Percentiles rank a stretch among this genome's conserved stretches.
These are phyloP conservation scores for Penicillium brasilianum DNA, from an alignment of 2,329 filamentous ascomycete species.

Conservation along the genomic window DNA sequence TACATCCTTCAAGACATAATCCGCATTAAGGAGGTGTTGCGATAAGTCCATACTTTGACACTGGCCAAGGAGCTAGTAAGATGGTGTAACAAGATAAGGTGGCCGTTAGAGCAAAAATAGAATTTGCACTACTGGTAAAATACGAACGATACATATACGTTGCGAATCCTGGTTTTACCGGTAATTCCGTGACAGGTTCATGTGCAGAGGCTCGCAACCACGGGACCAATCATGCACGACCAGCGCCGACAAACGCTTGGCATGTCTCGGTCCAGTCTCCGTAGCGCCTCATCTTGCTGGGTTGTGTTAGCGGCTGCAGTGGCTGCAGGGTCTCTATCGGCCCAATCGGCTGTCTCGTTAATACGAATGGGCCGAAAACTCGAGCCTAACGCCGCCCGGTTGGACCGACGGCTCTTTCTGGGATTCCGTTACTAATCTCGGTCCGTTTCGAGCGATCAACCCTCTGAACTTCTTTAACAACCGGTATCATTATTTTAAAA, in stretches of 20 bases:
- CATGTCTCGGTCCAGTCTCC: slow-evolving; percentile 4
- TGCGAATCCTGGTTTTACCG: not conserved
- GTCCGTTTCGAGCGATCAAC: not conserved
- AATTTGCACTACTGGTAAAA: not conserved
- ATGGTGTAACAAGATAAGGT: slow-evolving; percentile 8
- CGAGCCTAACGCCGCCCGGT: slow-evolving; percentile 1
- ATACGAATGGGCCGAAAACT: not conserved
- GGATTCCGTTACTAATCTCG: not conserved
- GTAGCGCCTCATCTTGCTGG: slow-evolving; percentile 10
- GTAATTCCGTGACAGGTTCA: not conserved
- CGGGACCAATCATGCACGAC: not conserved
- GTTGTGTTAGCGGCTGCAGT: slow-evolving; percentile 9
- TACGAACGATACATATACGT: slow-evolving; percentile 2
- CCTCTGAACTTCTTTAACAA: not conserved
- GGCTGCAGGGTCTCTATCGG: slow-evolving; percentile 19
- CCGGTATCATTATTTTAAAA: too few species aligned
- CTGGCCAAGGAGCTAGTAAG: not conserved
- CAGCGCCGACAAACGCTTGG: not conserved
- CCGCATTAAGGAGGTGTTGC: not conserved
- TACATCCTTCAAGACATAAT: not conserved
- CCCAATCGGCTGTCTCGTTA: slow-evolving; percentile 7
- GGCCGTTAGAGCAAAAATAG: slow-evolving; percentile 4
- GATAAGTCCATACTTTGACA: not conserved
- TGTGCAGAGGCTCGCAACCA: too few species aligned
- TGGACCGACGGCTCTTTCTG: not conserved